phyloP scores from a whole-genome alignment of 2,329 filamentous ascomycete genomes.

The Cercospora sesami region DNA sequence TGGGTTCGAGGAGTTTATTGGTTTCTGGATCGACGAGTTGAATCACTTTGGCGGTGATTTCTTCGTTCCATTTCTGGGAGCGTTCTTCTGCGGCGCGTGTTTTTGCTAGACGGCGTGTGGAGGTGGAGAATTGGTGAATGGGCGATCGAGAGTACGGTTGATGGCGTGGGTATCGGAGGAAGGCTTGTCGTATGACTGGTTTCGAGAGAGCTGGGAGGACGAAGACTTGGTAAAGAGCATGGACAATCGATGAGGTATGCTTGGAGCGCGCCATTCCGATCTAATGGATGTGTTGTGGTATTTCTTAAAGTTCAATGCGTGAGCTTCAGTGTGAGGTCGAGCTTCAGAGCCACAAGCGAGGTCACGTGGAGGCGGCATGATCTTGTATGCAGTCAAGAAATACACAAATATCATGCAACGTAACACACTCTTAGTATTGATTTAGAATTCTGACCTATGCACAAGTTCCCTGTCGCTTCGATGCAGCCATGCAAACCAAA shows the following conservation, averaged over 20 bases:
- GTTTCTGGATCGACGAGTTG: constrained; percentile 45
- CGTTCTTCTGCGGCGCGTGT: constrained; percentile 43
- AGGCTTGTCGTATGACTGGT: constrained; percentile 13
- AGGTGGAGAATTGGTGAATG: constrained; percentile 30
- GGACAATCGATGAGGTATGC: constrained; percentile 24
- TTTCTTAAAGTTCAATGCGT: not conserved
- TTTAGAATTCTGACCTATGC: not conserved
- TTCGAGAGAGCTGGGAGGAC: constrained; percentile 39
- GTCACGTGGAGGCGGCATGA: not conserved
- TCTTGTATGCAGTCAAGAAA: not conserved
- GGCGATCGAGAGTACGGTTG: constrained; percentile 21
- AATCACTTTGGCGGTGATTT: constrained; percentile 50
- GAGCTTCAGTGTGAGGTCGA: not conserved
- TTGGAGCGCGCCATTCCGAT: constrained; percentile 20
- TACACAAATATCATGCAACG: not conserved
- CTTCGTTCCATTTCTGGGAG: constrained; percentile 48
- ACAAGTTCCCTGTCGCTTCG: not conserved
- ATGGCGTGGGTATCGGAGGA: constrained; percentile 24
- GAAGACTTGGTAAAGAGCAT: constrained; percentile 49
- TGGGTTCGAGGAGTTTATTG: constrained; percentile 36
- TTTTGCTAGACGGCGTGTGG: constrained; percentile 31
- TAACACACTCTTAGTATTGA: not conserved
- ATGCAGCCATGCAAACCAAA: not conserved
- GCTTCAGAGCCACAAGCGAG: not conserved
- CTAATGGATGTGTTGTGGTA: not conserved